Evolutionary conservation across 768 basidiomycete species (phyloP).

Genomic region (Termitomyces bulborhizus): DNA sequence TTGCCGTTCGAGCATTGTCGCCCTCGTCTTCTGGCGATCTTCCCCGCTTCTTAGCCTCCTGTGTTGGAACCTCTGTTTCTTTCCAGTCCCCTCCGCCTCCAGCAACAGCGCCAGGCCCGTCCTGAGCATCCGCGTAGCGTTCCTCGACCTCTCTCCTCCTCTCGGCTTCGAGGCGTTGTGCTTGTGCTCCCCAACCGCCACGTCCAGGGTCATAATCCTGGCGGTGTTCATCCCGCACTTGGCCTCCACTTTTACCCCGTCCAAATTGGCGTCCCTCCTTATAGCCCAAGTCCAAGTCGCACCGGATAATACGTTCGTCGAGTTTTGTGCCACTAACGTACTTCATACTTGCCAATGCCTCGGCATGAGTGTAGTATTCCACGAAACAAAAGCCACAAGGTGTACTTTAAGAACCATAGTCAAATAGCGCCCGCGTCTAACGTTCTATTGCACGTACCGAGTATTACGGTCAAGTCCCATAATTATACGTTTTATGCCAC

Average conservation of each 20-base stretch:
- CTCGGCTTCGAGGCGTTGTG: slow-evolving; percentile 66
- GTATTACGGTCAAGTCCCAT: slow-evolving; percentile 93
- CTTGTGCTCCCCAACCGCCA: slow-evolving; percentile 91
- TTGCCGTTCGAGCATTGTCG: slow-evolving; percentile 49
- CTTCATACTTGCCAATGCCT: slow-evolving; percentile 88
- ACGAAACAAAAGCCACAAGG: slow-evolving; percentile 96
- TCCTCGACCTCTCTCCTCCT: slow-evolving; percentile 80
- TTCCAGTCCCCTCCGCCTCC: slow-evolving; percentile 87
- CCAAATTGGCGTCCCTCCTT: slow-evolving; percentile 97
- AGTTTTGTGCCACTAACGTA: slow-evolving; percentile 98
- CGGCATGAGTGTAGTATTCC: slow-evolving; percentile 91
- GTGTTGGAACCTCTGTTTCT: slow-evolving; percentile 41
- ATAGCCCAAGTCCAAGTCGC: slow-evolving; percentile 96
- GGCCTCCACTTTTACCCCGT: slow-evolving; percentile 94
- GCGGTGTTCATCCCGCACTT: slow-evolving; percentile 94
- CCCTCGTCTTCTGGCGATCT: slow-evolving; percentile 78
- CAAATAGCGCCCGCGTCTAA: slow-evolving; percentile 2
- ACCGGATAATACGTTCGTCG: slow-evolving; percentile 97
- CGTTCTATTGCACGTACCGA: slow-evolving; percentile 37
- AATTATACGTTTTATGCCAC: slow-evolving; percentile 89
- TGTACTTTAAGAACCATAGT: slow-evolving; percentile 44
- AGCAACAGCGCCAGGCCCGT: slow-evolving; percentile 76
- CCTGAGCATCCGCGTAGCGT: slow-evolving; percentile 76
- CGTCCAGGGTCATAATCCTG: slow-evolving; percentile 96
- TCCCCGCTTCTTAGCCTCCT: slow-evolving; percentile 50